Conservation (phyloP, 306 rosid genomes). For the Quercus glauca region DNA sequence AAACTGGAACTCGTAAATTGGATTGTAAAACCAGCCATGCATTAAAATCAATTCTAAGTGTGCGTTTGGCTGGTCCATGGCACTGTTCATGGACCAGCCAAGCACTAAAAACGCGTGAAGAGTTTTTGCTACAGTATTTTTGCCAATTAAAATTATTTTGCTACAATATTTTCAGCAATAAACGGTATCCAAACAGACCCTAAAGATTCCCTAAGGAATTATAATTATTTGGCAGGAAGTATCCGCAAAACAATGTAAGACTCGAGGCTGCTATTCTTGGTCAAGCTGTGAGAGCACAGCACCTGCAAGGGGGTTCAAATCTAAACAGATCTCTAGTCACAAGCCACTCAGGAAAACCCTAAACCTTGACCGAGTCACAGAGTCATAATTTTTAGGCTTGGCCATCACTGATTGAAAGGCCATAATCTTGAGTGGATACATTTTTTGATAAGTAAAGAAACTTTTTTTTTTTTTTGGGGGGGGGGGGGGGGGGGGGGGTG, state of each 20-base stretch:
- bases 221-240: not conserved
- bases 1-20: not conserved
- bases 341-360: not conserved
- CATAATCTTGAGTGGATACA: not conserved
- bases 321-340: not conserved
- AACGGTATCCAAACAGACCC: no score
- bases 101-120: no score
- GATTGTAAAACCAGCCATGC: not conserved
- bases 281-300: not conserved
- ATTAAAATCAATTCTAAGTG: not conserved
- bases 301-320: not conserved
- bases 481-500: no score
- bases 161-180: no score
- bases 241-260: not conserved
- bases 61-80: no score
- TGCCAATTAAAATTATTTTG: no score
- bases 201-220: not conserved
- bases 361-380: not conserved
- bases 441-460: no score
- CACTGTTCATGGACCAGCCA: no score
- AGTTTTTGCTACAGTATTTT: no score
- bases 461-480: no score
- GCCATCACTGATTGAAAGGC: not conserved
- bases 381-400: not conserved
- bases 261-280: not conserved